These are phyloP conservation scores for Massospora cicadina DNA, from an alignment of 371 early-diverging fungal species.

Conservation along the genomic window DNA sequence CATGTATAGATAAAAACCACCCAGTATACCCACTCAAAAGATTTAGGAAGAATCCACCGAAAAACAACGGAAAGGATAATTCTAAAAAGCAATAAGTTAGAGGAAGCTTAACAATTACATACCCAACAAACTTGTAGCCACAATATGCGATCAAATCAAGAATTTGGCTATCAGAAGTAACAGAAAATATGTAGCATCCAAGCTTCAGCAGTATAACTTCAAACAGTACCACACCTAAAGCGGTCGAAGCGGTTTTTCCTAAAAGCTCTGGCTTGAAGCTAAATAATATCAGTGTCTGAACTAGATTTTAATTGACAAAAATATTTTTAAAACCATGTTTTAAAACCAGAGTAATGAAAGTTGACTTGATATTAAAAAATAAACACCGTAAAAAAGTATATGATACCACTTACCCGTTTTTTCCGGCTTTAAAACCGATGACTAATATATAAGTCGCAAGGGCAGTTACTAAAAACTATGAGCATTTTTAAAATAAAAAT, in stretches of 20 bases:
- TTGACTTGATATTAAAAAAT: not conserved
- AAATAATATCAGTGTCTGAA: constrained; percentile 1
- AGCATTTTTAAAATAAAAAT: not conserved
- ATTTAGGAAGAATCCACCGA: constrained; percentile 26
- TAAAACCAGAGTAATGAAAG: not conserved
- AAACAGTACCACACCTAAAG: constrained; percentile 59
- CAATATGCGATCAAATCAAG: constrained; percentile 78
- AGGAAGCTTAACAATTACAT: constrained; percentile 13
- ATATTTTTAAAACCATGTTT: not conserved
- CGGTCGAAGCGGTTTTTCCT: constrained; percentile 72
- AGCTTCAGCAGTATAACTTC: constrained; percentile 69
- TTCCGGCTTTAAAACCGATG: constrained; percentile 59
- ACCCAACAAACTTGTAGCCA: constrained; percentile 94
- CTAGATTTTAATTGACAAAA: not conserved
- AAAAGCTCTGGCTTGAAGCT: constrained; percentile 84
- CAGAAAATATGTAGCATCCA: constrained; percentile 76
- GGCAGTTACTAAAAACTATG: constrained; percentile 51
- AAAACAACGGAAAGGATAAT: constrained; percentile 36
- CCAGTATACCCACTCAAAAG: constrained; percentile 40
- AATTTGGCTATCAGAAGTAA: constrained; percentile 65
- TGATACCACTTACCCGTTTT: constrained; percentile 14
- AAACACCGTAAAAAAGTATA: too few species aligned
- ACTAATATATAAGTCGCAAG: constrained; percentile 86
- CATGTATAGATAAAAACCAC: constrained; percentile 52
- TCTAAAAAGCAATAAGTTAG: constrained; percentile 15